Percentiles rank a stretch among this genome's conserved stretches.
Evolutionary conservation across 164 flowering plant genomes (phyloP).

Genomic region (Magnolia officinalis): DNA sequence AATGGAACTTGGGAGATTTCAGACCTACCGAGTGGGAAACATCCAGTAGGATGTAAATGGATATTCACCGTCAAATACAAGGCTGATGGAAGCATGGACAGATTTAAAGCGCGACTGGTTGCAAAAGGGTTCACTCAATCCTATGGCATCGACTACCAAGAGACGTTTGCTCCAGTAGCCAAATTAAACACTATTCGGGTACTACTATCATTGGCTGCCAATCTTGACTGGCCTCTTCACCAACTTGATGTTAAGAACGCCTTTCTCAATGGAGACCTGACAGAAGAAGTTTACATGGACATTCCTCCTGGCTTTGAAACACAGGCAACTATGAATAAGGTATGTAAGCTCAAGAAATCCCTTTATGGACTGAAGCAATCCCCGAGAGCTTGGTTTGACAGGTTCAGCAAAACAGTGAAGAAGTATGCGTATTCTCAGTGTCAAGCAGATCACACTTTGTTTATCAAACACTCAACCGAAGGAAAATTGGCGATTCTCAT

Average conservation of each 20-base stretch:
- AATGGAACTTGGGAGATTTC: too few relatives aligned
- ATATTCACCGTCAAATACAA: too few relatives aligned
- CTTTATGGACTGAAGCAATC: neutral
- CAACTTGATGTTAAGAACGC: slow-evolving; percentile 8
- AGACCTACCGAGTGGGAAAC: too few relatives aligned
- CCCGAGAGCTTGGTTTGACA: neutral
- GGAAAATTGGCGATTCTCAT: neutral
- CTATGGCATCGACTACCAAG: too few relatives aligned
- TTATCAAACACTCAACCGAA: neutral
- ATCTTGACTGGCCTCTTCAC: neutral
- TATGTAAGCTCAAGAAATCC: neutral
- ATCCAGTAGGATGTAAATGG: too few relatives aligned
- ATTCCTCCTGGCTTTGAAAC: neutral
- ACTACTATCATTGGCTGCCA: neutral
- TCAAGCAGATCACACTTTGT: neutral
- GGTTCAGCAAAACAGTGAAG: neutral
- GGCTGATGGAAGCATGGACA: too few relatives aligned
- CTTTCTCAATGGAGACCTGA: neutral
- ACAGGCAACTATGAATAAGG: too few relatives aligned
- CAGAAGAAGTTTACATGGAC: slow-evolving; percentile 4
- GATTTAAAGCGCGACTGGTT: too few relatives aligned
- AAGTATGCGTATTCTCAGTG: neutral
- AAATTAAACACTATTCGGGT: neutral
- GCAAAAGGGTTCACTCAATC: too few relatives aligned
- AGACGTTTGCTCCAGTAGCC: neutral